Evolutionary conservation across 164 flowering plant species (phyloP).

Genomic region (Dillenia suffruticosa): DNA sequence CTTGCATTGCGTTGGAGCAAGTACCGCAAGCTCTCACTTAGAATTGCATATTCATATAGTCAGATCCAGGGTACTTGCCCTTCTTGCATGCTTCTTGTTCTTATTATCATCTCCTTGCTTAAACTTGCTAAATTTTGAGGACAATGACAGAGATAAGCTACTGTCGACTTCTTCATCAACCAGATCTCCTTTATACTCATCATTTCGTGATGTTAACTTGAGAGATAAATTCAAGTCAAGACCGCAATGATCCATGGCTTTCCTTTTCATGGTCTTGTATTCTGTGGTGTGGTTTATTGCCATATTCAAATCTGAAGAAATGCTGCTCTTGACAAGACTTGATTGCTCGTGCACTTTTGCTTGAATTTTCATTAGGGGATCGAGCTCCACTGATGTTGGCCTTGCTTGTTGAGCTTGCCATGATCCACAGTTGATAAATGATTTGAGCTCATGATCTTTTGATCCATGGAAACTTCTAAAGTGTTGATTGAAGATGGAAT

Average conservation of each 20-base stretch:
- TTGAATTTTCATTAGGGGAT: constrained; percentile 7
- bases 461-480: constrained; percentile 6
- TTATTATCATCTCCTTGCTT: constrained; percentile 19
- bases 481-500: constrained; percentile 10
- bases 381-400: constrained; percentile 9
- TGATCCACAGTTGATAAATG: constrained; percentile 6
- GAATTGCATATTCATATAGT: constrained; percentile 69
- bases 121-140: constrained; percentile 30
- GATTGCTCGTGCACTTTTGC: constrained; percentile 5
- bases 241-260: constrained; percentile 21
- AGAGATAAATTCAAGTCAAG: constrained; percentile 59
- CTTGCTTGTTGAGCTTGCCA: constrained; percentile 16
- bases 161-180: constrained; percentile 25
- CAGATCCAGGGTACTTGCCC: constrained; percentile 85
- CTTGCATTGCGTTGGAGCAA: constrained; percentile 21
- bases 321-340: not conserved
- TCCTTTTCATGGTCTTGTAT: constrained; percentile 24
- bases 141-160: constrained; percentile 45
- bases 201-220: constrained; percentile 17
- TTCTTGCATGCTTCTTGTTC: constrained; percentile 16
- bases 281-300: constrained; percentile 8
- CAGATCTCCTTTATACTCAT: constrained; percentile 1
- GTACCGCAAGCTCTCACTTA: constrained; percentile 86
- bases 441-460: constrained; percentile 8
- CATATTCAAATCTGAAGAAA: constrained; percentile 2